Base-by-base conservation (phyloP, 768 basidiomycete genomes). In the Ephemerocybe angulata region DNA sequence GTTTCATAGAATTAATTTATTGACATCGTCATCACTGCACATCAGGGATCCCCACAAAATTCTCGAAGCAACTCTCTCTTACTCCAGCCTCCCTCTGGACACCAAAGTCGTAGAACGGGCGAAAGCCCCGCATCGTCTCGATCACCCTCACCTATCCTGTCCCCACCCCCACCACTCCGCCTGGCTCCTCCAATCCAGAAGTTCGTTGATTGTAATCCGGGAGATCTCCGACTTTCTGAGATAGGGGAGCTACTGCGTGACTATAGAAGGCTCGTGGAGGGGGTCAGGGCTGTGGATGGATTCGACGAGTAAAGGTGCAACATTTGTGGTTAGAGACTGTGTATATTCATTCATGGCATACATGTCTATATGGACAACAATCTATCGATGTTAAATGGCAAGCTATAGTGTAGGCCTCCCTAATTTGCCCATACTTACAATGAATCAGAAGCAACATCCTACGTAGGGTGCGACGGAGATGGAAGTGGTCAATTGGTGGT, bases 191-290 rank as follows among this genome's bases (percentile, higher is more conserved):
- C 88, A 0, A 84, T 81, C 41, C 72, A 77, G 43, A 80, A 87
- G 11, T 93, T 94, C 66, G 57, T 92, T 53, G 82, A 88, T 47
- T 86, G 86, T 58, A 73, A 80, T 0, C 80, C 83, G 44, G 88
- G 86, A 51, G 96, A 98, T 58, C 68, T 98, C 52, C 80, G 78
- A 51, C 70, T 98, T 24, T 83, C 86, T 0, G 96, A 99, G 60
- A 84, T 98, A 1, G 83, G 77, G 1, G 83, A 87, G 59, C 74
- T 99, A 40, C 71, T 98, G 65, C 71, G 75, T 29, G 95, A 97
- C 59, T 98, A 97, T 68, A 81, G 82, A 59, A 74, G 87, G 41
- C 66, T 97, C 50, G 93, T 85, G 8, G 87, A 90, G 40, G 84
- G 78, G 17, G 72, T 93, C 30, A 72, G 80, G 25, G 75, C 72